Percentiles rank a stretch among this genome's conserved stretches.
phyloP scores from a whole-genome alignment of 805 yeast genomes.

The Tetrapisispora iriomotensis region DNA sequence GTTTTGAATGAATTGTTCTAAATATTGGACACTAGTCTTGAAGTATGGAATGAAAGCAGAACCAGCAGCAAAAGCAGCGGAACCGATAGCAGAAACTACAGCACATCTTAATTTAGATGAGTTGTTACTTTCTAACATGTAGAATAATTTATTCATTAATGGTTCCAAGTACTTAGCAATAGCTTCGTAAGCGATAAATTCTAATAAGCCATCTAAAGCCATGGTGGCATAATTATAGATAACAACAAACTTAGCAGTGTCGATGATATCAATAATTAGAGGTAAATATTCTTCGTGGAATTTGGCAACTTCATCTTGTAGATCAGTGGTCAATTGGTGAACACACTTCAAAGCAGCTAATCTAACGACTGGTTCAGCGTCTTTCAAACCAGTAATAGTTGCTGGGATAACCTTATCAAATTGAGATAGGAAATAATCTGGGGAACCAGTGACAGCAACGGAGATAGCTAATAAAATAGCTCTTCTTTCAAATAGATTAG shows the following conservation, averaged over 20 bases:
- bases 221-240: conserved; percentile 85
- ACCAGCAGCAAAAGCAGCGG: conserved; percentile 94
- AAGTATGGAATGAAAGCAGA: conserved; percentile 80
- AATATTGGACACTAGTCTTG: conserved; percentile 63
- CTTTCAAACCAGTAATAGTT: conserved; percentile 68
- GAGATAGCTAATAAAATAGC: conserved; percentile 78
- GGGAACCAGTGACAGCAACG: conserved; percentile 84
- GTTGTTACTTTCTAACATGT: conserved; percentile 67
- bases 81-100: conserved; percentile 91
- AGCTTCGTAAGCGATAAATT: conserved; percentile 81
- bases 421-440: conserved; percentile 77
- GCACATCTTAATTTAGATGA: conserved; percentile 64
- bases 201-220: conserved; percentile 86
- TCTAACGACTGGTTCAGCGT: conserved; percentile 62
- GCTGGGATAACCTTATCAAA: conserved; percentile 63
- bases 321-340: conserved; percentile 66
- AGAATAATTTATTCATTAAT: conserved; percentile 79
- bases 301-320: conserved; percentile 76
- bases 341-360: conserved; percentile 80
- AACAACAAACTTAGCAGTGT: conserved; percentile 69
- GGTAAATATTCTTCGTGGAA: conserved; percentile 79
- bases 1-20: conserved; percentile 73
- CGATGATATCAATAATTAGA: conserved; percentile 76
- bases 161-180: conserved; percentile 76
- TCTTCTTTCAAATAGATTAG: conserved; percentile 72